Conservation (phyloP, 441 rosid genomes). For the Populus hybrid region DNA sequence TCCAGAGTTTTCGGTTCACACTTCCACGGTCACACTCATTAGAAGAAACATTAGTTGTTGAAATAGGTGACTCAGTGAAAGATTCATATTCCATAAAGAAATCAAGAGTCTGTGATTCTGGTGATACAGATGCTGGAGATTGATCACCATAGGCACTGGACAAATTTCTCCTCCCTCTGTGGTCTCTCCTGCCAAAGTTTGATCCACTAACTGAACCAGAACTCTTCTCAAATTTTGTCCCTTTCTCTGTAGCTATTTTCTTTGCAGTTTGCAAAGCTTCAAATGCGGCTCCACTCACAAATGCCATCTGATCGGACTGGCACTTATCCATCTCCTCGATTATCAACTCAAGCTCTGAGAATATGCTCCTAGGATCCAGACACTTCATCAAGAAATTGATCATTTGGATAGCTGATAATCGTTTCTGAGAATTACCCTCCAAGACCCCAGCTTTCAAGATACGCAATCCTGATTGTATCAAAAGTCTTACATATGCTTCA, state of each 20-base stretch:
- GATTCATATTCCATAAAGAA: conserved; percentile 69
- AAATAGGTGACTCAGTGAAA: conserved; percentile 61
- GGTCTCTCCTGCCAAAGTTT: conserved; percentile 51
- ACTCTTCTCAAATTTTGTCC: conserved; percentile 49
- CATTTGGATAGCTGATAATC: conserved; percentile 90
- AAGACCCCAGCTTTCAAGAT: conserved; percentile 56
- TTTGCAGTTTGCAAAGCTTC: conserved; percentile 81
- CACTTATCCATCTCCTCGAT: conserved; percentile 76
- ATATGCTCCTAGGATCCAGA: conserved; percentile 74
- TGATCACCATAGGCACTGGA: conserved; percentile 24
- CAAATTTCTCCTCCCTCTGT: conserved; percentile 30
- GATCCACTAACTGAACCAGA: conserved; percentile 66
- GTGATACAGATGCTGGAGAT: conserved; percentile 59
- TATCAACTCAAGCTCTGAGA: conserved; percentile 67
- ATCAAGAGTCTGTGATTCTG: conserved; percentile 78
- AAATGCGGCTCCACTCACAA: conserved; percentile 78
- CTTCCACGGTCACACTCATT: conserved; percentile 54
- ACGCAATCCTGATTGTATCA: conserved; percentile 73
- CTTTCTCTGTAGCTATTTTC: conserved; percentile 50
- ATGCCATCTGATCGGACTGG: conserved; percentile 72
- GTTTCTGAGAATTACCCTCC: conserved; percentile 78
- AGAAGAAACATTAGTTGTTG: conserved; percentile 44
- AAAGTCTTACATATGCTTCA: conserved; percentile 89
- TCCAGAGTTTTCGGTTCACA: conserved; percentile 72
- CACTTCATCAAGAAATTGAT: conserved; percentile 92